phyloP scores from a whole-genome alignment of 306 rosid genomes.

The Senna tora region DNA sequence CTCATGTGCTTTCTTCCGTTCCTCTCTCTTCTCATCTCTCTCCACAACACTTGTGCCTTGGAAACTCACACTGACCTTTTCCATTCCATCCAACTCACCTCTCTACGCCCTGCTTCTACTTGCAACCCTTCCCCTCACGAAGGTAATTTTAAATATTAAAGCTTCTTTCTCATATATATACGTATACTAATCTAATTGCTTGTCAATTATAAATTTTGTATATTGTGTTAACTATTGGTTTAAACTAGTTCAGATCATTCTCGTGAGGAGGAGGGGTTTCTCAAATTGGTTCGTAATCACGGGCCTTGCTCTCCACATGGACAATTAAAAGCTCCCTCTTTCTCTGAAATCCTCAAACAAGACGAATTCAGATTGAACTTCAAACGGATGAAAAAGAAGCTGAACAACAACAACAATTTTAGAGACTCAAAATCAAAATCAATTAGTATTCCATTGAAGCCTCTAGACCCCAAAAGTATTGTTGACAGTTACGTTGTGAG shows the following conservation, averaged over 20 bases:
- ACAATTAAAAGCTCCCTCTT: neutral
- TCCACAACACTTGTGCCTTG: neutral
- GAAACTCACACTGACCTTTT: neutral
- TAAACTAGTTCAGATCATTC: neutral
- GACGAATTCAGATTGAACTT: neutral
- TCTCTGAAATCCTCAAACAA: neutral
- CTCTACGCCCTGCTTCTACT: neutral
- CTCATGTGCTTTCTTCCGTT: neutral
- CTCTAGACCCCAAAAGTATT: no score
- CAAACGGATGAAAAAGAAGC: neutral
- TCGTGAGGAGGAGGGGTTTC: neutral
- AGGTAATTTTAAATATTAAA: no score
- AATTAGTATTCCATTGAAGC: no score
- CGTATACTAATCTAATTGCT: no score
- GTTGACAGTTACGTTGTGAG: no score
- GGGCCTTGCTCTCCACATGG: neutral
- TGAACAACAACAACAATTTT: no score
- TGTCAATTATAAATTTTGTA: no score
- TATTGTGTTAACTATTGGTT: neutral
- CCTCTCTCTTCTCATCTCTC: neutral
- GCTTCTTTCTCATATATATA: neutral
- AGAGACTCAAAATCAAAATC: no score
- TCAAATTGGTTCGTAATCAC: neutral
- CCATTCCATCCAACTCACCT: neutral
- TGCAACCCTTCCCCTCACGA: neutral